Percentiles rank a stretch among this genome's conserved stretches.
Evolutionary conservation across 2,329 filamentous ascomycete genomes (phyloP).

Genomic region (Dothideomycetidae sp.): DNA sequence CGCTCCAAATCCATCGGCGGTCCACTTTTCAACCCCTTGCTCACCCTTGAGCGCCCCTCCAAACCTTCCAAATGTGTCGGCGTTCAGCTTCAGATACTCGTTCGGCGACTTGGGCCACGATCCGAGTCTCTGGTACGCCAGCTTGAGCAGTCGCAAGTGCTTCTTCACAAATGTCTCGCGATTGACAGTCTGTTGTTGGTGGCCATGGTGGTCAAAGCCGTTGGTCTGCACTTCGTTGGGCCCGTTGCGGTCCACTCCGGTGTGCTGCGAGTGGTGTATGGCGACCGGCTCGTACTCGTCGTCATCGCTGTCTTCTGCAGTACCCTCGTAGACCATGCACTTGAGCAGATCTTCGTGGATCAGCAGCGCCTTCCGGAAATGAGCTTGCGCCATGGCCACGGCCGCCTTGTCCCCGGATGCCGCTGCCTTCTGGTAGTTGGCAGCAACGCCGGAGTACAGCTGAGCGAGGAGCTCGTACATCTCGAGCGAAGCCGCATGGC

Average conservation of each 20-base stretch:
- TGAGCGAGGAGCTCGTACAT: slow-evolving; percentile 36
- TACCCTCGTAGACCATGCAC: slow-evolving; percentile 3
- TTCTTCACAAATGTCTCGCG: slow-evolving; percentile 15
- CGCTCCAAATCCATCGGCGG: slow-evolving; percentile 29
- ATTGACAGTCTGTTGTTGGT: slow-evolving; percentile 12
- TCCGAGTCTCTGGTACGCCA: slow-evolving; percentile 29
- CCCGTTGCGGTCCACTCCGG: neutral
- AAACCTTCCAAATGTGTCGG: slow-evolving; percentile 18
- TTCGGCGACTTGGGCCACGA: slow-evolving; percentile 34
- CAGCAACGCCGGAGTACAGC: slow-evolving; percentile 32
- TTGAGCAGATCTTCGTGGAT: slow-evolving; percentile 19
- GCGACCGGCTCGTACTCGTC: slow-evolving; percentile 12
- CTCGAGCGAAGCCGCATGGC: slow-evolving; percentile 34
- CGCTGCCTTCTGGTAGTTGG: slow-evolving; percentile 26
- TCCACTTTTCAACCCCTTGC: slow-evolving; percentile 36
- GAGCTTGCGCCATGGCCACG: slow-evolving; percentile 21
- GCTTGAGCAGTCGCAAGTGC: slow-evolving; percentile 25
- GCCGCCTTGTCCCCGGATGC: slow-evolving; percentile 23
- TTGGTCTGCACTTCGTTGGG: slow-evolving; percentile 15
- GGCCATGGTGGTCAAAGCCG: slow-evolving; percentile 16
- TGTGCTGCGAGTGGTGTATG: neutral
- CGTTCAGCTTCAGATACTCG: slow-evolving; percentile 36
- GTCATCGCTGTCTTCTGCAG: slow-evolving; percentile 23
- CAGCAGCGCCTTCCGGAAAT: slow-evolving; percentile 27
- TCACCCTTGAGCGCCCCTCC: slow-evolving; percentile 26